Conservation (phyloP, 768 basidiomycete species). For the Tephrocybe sp. region DNA sequence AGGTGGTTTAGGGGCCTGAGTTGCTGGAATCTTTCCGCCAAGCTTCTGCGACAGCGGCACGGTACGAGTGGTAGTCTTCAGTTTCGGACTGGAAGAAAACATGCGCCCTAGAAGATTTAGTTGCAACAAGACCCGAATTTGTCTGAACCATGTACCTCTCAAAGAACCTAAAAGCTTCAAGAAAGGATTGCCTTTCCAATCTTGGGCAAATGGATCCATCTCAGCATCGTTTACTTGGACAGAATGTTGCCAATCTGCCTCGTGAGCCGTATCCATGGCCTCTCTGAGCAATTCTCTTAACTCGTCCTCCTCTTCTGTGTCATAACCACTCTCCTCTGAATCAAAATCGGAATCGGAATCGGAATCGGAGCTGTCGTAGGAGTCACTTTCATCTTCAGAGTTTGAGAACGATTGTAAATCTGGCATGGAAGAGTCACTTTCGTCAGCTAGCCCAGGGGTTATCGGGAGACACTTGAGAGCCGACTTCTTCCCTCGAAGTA, state of each 20-base stretch:
- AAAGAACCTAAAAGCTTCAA: conserved; percentile 72
- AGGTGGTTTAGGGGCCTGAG: not conserved
- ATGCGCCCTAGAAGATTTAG: conserved; percentile 50
- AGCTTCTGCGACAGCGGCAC: conserved; percentile 19
- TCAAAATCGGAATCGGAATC: conserved; percentile 31
- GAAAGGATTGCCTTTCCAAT: conserved; percentile 72
- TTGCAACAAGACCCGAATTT: not conserved
- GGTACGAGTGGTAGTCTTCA: conserved; percentile 29
- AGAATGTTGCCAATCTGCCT: conserved; percentile 58
- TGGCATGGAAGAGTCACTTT: conserved; percentile 61
- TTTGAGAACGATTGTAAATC: conserved; percentile 64
- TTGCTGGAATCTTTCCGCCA: not conserved
- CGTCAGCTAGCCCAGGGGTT: conserved; percentile 43
- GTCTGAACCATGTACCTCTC: conserved; percentile 45
- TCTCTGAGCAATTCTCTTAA: conserved; percentile 59
- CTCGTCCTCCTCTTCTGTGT: conserved; percentile 69
- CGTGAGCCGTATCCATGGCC: conserved; percentile 69
- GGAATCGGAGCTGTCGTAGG: conserved; percentile 36
- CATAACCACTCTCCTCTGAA: conserved; percentile 45
- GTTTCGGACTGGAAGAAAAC: conserved; percentile 45
- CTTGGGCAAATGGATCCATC: conserved; percentile 44
- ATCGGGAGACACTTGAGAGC: conserved; percentile 44
- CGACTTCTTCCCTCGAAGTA: conserved; percentile 17
- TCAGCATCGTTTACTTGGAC: conserved; percentile 29
- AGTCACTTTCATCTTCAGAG: conserved; percentile 37